Conservation (phyloP, 768 basidiomycete genomes). For the Leccinellum albellum region DNA sequence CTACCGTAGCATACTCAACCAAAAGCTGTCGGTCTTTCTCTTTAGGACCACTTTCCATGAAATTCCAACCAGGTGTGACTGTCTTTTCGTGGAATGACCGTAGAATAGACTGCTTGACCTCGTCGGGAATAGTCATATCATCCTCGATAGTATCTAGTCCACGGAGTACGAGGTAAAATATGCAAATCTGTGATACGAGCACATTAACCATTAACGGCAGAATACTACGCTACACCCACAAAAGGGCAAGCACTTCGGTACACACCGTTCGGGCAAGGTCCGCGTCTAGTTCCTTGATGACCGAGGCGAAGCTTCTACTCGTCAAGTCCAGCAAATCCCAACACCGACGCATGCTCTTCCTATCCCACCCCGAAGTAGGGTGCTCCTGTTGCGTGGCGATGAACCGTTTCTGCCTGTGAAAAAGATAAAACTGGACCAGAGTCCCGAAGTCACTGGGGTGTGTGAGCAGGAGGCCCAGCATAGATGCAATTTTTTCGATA, state of each 20-base stretch:
- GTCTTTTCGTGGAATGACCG: constrained; percentile 79
- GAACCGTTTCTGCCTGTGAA: constrained; percentile 77
- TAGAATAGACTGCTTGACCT: constrained; percentile 80
- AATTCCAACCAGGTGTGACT: constrained; percentile 82
- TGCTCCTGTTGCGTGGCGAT: constrained; percentile 74
- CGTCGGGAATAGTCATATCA: constrained; percentile 92
- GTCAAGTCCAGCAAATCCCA: constrained; percentile 89
- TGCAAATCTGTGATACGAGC: constrained; percentile 61
- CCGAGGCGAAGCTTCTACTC: constrained; percentile 84
- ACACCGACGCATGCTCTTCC: constrained; percentile 80
- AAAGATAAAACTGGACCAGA: constrained; percentile 79
- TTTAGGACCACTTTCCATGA: constrained; percentile 71
- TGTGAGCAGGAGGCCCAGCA: constrained; percentile 65
- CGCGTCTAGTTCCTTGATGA: constrained; percentile 94
- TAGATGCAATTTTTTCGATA: constrained; percentile 53
- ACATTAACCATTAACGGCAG: constrained; percentile 6
- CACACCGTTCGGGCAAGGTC: constrained; percentile 88
- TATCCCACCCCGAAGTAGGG: constrained; percentile 80
- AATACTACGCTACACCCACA: neutral
- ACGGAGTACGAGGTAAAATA: constrained; percentile 93
- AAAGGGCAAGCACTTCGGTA: constrained; percentile 15
- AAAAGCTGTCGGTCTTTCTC: constrained; percentile 89
- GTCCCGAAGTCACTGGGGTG: constrained; percentile 83
- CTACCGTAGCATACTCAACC: constrained; percentile 75
- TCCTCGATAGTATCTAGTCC: constrained; percentile 98